Percentiles rank a stretch among this genome's conserved stretches.
phyloP scores from a whole-genome alignment of 306 rosid genomes.

The Ochetophila trinervis region DNA sequence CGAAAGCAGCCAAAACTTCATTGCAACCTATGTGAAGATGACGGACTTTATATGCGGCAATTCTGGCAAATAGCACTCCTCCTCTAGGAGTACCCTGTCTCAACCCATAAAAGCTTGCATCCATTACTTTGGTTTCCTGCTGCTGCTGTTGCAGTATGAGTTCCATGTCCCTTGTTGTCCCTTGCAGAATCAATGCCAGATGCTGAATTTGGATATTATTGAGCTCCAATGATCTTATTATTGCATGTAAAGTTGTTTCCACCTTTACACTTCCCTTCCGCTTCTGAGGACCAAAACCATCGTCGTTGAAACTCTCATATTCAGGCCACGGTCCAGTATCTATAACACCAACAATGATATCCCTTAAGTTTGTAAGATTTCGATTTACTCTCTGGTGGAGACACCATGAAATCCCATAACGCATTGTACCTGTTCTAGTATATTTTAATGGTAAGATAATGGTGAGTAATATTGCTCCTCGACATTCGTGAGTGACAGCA shows the following conservation, averaged over 20 bases:
- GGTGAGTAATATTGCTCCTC: not conserved
- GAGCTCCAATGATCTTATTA: conserved; percentile 21
- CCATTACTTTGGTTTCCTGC: conserved; percentile 16
- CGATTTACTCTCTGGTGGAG: not conserved
- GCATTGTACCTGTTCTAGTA: conserved; percentile 13
- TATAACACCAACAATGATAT: conserved; percentile 20
- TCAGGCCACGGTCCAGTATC: conserved; percentile 33
- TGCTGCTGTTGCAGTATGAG: conserved; percentile 24
- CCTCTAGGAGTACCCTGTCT: conserved; percentile 24
- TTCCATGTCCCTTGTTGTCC: conserved; percentile 16
- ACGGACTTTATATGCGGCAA: conserved; percentile 22
- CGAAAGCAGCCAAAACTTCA: conserved; percentile 30
- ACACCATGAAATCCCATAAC: conserved; percentile 37
- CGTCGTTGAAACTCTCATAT: conserved; percentile 18
- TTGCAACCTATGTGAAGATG: not conserved
- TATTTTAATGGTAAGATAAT: conserved; percentile 1
- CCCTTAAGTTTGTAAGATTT: conserved; percentile 8
- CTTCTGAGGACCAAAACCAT: conserved; percentile 25
- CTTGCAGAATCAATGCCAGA: not conserved
- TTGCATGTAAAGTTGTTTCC: conserved; percentile 33
- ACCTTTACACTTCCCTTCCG: conserved; percentile 27
- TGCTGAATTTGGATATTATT: not conserved
- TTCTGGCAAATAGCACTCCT: conserved; percentile 24
- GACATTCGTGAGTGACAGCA: conserved; percentile 3
- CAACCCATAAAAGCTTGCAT: conserved; percentile 17